These are phyloP conservation scores for Boletus sp. DNA, from an alignment of 1,284 basidiomycete species.

Conservation along the genomic window DNA sequence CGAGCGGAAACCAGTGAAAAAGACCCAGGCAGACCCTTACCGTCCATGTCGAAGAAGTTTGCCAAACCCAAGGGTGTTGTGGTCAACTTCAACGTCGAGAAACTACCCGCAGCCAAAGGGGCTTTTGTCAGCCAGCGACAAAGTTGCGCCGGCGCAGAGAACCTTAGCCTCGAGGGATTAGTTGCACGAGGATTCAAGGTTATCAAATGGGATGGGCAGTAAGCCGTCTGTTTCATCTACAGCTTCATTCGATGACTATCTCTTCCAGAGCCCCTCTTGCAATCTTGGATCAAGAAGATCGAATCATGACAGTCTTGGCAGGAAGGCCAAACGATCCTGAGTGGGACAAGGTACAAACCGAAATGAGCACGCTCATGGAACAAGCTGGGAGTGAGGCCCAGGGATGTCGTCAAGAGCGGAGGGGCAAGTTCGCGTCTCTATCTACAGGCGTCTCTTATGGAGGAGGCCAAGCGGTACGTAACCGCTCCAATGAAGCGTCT, in stretches of 20 bases:
- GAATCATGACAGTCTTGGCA: background rate
- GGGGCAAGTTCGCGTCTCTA: background rate
- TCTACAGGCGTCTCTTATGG: background rate
- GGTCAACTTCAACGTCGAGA: background rate
- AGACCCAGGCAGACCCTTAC: no score
- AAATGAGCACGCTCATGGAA: background rate
- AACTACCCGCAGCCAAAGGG: background rate
- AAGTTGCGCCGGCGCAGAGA: accelerated
- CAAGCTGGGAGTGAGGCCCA: background rate
- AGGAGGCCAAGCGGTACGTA: no score
- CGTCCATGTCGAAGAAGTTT: no score
- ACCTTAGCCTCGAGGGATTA: background rate
- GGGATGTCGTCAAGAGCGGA: background rate
- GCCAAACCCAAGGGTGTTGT: no score
- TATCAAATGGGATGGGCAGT: background rate
- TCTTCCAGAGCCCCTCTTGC: background rate
- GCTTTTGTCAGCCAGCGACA: background rate
- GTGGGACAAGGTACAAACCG: no score
- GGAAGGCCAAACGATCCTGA: background rate
- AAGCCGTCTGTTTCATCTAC: no score
- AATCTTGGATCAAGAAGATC: background rate
- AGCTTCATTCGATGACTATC: no score
- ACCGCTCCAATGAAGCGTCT: no score
- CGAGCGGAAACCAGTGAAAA: no score
- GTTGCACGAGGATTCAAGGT: background rate